These are phyloP conservation scores for Sugiyamaella floridensis DNA, from an alignment of 805 yeast species.

Conservation along the genomic window DNA sequence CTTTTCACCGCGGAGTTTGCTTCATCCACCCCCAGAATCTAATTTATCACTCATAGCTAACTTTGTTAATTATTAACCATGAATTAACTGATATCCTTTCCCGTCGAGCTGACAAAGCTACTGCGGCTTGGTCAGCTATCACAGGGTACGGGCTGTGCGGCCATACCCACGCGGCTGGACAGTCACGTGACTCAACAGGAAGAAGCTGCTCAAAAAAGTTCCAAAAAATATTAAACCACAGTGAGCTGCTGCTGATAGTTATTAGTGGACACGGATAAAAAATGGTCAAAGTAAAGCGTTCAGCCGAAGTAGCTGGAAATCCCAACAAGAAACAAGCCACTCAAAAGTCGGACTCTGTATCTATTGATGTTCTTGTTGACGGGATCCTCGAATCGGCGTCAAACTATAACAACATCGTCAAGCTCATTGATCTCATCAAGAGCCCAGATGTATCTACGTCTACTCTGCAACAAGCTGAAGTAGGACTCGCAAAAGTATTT, in stretches of 20 bases:
- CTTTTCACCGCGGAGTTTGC: too few species aligned
- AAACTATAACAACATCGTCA: conserved; percentile 49
- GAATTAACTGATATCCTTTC: too few species aligned
- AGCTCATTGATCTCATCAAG: conserved; percentile 38
- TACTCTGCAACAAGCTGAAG: conserved; percentile 15
- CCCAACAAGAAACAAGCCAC: neutral
- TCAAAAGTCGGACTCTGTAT: neutral
- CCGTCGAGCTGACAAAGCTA: too few species aligned
- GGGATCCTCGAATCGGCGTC: conserved; percentile 38
- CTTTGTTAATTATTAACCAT: too few species aligned
- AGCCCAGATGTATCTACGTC: conserved; percentile 5
- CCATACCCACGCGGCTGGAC: too few species aligned
- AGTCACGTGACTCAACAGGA: too few species aligned
- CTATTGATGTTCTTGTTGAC: neutral
- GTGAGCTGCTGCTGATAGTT: too few species aligned
- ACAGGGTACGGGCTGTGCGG: too few species aligned
- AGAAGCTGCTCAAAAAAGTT: neutral
- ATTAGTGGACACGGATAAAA: too few species aligned
- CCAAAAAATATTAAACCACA: neutral
- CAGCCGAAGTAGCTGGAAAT: neutral
- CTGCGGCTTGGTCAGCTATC: too few species aligned
- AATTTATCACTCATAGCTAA: too few species aligned
- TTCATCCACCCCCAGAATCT: too few species aligned
- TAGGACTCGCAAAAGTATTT: conserved; percentile 43
- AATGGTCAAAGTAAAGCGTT: neutral